Percentiles rank a stretch among this genome's conserved stretches.
phyloP scores from a whole-genome alignment of 2,329 filamentous ascomycete genomes.

The Alternaria ventricosa region DNA sequence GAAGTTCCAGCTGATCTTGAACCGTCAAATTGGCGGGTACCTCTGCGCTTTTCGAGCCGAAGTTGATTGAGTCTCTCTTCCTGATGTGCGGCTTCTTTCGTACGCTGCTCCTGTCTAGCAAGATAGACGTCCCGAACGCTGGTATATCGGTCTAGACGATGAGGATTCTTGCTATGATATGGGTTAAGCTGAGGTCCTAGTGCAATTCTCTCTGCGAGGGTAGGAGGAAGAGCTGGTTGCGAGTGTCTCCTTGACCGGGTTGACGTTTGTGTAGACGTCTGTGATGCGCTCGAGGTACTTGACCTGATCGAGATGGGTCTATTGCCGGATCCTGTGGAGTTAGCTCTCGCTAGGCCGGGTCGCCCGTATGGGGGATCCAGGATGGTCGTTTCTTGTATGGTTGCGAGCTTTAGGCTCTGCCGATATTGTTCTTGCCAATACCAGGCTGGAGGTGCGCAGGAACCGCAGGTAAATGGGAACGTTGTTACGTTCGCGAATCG shows the following conservation, averaged over 20 bases:
- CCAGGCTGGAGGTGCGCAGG: slow-evolving; percentile 13
- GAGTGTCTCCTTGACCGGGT: slow-evolving; percentile 3
- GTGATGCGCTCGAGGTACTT: slow-evolving; percentile 1
- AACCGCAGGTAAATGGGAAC: slow-evolving; percentile 14
- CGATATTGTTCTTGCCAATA: slow-evolving; percentile 4
- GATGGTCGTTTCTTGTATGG: slow-evolving; percentile 10
- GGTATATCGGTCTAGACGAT: slow-evolving; percentile 1
- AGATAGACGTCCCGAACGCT: slow-evolving; percentile 1
- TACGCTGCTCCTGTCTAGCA: slow-evolving; percentile 4
- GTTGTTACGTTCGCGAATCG: slow-evolving; percentile 13
- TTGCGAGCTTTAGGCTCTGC: neutral
- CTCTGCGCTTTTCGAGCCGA: slow-evolving; percentile 5
- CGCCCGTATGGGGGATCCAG: slow-evolving; percentile 11
- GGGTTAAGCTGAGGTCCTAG: slow-evolving; percentile 11
- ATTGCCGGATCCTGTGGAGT: slow-evolving; percentile 4
- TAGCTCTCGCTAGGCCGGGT: slow-evolving; percentile 5
- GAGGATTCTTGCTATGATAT: slow-evolving; percentile 7
- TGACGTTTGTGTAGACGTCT: neutral
- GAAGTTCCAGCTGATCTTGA: slow-evolving; percentile 23
- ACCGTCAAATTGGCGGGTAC: slow-evolving; percentile 29
- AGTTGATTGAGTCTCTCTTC: slow-evolving; percentile 13
- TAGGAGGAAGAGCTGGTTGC: slow-evolving; percentile 4
- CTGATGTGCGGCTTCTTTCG: slow-evolving; percentile 8
- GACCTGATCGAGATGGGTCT: slow-evolving; percentile 3
- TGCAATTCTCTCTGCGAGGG: slow-evolving; percentile 10